Conservation (phyloP, 2,329 filamentous ascomycete genomes). For the Pseudopithomyces chartarum region DNA sequence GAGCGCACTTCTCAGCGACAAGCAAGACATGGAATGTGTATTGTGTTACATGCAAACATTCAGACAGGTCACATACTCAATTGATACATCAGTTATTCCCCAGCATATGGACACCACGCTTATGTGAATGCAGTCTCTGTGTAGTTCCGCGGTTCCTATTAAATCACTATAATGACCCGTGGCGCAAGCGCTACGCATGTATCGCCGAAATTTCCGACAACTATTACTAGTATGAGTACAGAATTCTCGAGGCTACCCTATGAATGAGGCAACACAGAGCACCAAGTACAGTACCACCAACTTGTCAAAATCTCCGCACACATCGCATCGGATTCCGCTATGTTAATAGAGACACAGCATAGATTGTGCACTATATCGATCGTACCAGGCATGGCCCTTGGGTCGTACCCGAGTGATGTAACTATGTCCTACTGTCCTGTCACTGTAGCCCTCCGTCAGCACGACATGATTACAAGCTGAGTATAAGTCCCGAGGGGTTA, state of each 20-base stretch:
- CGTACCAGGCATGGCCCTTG: neutral
- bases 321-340: neutral
- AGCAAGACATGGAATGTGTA: too few relatives aligned
- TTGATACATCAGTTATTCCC: neutral
- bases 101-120: too few relatives aligned
- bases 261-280: neutral
- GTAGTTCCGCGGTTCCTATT: too few relatives aligned
- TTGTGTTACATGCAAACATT: too few relatives aligned
- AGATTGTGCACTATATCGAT: neutral
- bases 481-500: neutral
- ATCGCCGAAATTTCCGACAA: neutral
- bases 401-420: neutral
- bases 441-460: neutral
- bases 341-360: neutral
- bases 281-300: slow-evolving; percentile 22
- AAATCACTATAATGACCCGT: neutral
- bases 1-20: too few relatives aligned
- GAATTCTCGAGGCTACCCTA: slow-evolving; percentile 5
- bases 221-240: neutral
- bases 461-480: neutral
- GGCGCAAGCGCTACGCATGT: neutral
- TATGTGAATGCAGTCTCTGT: too few relatives aligned
- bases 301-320: slow-evolving; percentile 31
- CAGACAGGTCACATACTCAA: too few relatives aligned
- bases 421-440: neutral